Percentiles rank a stretch among this genome's conserved stretches.
Conservation (phyloP, 225 moss, liverwort and hornwort genomes). For the Antitrichia curtipendula region DNA sequence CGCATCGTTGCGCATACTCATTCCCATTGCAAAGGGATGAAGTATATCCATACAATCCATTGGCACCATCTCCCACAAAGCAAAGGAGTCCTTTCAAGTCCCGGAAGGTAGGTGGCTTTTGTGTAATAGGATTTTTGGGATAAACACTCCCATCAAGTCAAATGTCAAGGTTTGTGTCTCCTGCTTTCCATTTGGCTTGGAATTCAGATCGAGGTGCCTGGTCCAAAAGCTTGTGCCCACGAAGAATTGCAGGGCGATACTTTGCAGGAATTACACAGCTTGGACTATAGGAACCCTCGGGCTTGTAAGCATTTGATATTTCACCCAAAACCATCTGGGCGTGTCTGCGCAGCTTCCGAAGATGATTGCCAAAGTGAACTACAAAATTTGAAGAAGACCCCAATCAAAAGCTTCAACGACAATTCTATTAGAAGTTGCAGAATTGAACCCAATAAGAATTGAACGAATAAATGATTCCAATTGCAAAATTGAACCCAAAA, state of each 20-base stretch:
- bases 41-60: too few relatives aligned
- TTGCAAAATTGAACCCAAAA: background rate
- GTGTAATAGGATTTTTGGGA: too few relatives aligned
- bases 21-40: too few relatives aligned
- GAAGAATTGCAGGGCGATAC: background rate
- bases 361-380: background rate
- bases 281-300: too few relatives aligned
- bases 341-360: rapidly evolving
- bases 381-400: background rate
- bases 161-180: background rate
- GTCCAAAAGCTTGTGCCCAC: background rate
- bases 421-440: background rate
- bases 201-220: background rate
- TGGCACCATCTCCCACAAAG: too few relatives aligned
- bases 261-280: background rate
- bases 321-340: background rate
- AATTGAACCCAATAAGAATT: background rate
- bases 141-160: too few relatives aligned
- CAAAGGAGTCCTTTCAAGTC: too few relatives aligned
- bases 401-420: background rate
- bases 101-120: too few relatives aligned
- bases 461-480: background rate
- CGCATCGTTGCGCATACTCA: too few relatives aligned
- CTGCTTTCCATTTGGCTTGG: background rate
- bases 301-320: background rate